Evolutionary conservation across 768 basidiomycete genomes (phyloP), one percentile per base, ranked within the genome.

Genomic region (Leccinum truebloodii): DNA sequence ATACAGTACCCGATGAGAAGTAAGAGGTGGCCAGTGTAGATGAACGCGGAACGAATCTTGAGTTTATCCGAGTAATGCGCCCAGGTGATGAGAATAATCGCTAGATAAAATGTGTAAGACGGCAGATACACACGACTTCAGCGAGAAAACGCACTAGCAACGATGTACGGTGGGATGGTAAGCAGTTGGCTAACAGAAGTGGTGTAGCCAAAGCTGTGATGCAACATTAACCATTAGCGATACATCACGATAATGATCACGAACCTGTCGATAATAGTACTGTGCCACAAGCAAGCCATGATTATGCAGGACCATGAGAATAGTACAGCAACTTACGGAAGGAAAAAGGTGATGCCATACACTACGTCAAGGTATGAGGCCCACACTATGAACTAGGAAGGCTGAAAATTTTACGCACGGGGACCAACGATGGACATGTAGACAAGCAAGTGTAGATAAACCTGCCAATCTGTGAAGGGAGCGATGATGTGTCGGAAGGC

Each of bases 341-440:
- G 73, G 78, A 90, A 90, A 30, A 88, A 74, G 0, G 88, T 87
- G 50, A 88, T 87, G 2, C 87, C 88, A 64, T 86, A 88, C 3
- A 88, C 87, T 88, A 44, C 12, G 35, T 20, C 44, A 46, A 20
- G 20, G 20, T 46, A 46, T 46, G 20, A 46, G 44, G 12, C 20
- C 44, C n/a, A 46, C n/a, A 12, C 10, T 4, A 12, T 20, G 20
- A 20, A 46, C 44, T 9, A 34, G 9, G 22, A 34, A 50, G 18
- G 28, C 16, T 0, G 49, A 12, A 6, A 13, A 7, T 3, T 28
- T 12, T 16, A 80, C 87, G 72, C 69, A 89, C 88, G 66, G 26
- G 87, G 88, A 3, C 71, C 78, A 49, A 85, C 69, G 51, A 88
- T 72, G 0, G 85, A 84, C 77, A 89, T 80, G 22, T 53, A 65